These are phyloP conservation scores for Daldinia bambusicola DNA, from an alignment of 495 filamentous ascomycete species.

Conservation along the genomic window DNA sequence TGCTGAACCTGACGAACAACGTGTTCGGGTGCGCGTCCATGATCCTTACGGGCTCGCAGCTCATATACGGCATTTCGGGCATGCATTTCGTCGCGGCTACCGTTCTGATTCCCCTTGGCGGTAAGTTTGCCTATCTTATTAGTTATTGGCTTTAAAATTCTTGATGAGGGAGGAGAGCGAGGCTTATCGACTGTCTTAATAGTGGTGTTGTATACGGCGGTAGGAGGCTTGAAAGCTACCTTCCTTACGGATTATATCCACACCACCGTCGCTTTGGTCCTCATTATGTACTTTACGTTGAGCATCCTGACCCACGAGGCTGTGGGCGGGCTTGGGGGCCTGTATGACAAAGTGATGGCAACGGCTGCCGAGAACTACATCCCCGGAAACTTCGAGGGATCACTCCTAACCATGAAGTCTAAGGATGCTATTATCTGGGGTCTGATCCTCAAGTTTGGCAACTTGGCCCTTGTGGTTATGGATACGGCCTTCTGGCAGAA, in stretches of 20 bases:
- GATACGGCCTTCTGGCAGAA: slow-evolving; percentile 66
- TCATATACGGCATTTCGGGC: slow-evolving; percentile 77
- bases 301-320: slow-evolving; percentile 76
- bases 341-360: slow-evolving; percentile 89
- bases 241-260: slow-evolving; percentile 63
- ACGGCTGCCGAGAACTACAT: slow-evolving; percentile 73
- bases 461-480: slow-evolving; percentile 63
- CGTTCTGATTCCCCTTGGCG: slow-evolving; percentile 60
- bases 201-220: slow-evolving; percentile 75
- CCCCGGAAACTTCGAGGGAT: slow-evolving; percentile 59
- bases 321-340: slow-evolving; percentile 74
- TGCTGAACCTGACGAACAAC: slow-evolving; percentile 77
- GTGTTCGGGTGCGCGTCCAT: slow-evolving; percentile 81
- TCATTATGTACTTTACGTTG: slow-evolving; percentile 86
- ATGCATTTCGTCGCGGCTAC: slow-evolving; percentile 78
- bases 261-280: slow-evolving; percentile 78
- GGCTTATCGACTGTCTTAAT: slow-evolving; percentile 58
- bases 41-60: slow-evolving; percentile 81
- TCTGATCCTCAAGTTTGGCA: slow-evolving; percentile 60
- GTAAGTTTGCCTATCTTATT: slow-evolving; percentile 41
- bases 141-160: slow-evolving; percentile 48
- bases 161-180: slow-evolving; percentile 50
- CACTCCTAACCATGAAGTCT: slow-evolving; percentile 62
- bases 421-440: slow-evolving; percentile 63
- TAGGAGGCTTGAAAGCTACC: slow-evolving; percentile 49